These are phyloP conservation scores for Haematococcus sp. DNA, from an alignment of 139 green algal species.

Conservation along the genomic window DNA sequence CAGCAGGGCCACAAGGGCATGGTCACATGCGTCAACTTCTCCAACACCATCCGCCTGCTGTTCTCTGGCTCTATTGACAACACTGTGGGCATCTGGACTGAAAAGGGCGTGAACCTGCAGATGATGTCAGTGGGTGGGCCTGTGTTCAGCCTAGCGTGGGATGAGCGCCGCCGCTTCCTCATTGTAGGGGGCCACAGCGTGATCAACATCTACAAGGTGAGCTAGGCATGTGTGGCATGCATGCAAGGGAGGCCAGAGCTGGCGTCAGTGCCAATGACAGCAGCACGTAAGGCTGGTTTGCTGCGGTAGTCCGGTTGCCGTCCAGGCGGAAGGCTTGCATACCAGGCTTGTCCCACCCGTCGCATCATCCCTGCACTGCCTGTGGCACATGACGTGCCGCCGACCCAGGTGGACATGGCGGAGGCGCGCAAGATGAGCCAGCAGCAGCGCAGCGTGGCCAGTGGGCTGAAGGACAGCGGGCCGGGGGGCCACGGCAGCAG, in stretches of 20 bases:
- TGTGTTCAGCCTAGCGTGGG: slow-evolving; percentile 60
- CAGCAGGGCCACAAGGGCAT: slow-evolving; percentile 65
- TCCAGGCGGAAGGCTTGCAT: too few relatives aligned
- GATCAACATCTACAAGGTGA: slow-evolving; percentile 50
- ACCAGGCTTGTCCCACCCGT: too few relatives aligned
- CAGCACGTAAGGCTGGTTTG: too few relatives aligned
- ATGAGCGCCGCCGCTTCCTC: slow-evolving; percentile 42
- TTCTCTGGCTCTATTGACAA: slow-evolving; percentile 69
- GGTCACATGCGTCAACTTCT: slow-evolving; percentile 64
- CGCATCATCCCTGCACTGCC: too few relatives aligned
- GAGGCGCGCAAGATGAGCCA: slow-evolving; percentile 46
- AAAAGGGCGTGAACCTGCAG: slow-evolving; percentile 56
- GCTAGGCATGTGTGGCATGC: too few relatives aligned
- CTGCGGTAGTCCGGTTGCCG: too few relatives aligned
- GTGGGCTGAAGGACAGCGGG: slow-evolving; percentile 29
- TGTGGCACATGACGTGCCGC: neutral
- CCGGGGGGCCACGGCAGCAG: slow-evolving; percentile 1
- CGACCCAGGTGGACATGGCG: slow-evolving; percentile 40
- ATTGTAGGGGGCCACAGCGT: slow-evolving; percentile 53
- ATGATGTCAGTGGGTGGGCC: slow-evolving; percentile 39
- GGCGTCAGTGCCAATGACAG: too few relatives aligned
- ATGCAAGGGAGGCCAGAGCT: too few relatives aligned
- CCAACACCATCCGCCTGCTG: slow-evolving; percentile 45
- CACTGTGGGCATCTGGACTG: slow-evolving; percentile 63
- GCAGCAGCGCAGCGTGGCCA: slow-evolving; percentile 38